These are phyloP conservation scores for Avena eriantha DNA, from an alignment of 176 grass and related monocot genomes.

Conservation along the genomic window DNA sequence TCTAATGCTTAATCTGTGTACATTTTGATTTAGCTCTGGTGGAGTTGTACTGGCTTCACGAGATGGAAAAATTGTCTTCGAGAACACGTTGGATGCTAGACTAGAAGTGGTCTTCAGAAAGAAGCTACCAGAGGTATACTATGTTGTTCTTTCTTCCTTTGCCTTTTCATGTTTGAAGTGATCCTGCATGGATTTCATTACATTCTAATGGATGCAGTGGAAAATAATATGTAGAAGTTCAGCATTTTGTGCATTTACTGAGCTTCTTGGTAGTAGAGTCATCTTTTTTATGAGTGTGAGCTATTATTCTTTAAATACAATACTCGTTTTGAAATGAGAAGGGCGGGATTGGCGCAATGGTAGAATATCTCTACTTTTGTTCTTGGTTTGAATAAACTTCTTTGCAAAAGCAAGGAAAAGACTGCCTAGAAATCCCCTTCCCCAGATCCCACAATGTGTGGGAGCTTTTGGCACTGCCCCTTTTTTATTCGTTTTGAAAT, in stretches of 20 bases:
- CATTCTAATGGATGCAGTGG: not conserved
- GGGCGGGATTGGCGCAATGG: too few relatives aligned
- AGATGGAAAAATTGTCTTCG: constrained; percentile 88
- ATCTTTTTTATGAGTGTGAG: not conserved
- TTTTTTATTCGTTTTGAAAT: not conserved
- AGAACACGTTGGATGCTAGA: constrained; percentile 94
- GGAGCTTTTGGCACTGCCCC: too few relatives aligned
- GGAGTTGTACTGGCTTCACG: constrained; percentile 86
- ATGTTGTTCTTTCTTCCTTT: not conserved
- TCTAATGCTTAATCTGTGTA: constrained; percentile 15
- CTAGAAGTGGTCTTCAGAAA: constrained; percentile 77
- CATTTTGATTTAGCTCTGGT: constrained; percentile 60
- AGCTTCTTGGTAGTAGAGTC: not conserved
- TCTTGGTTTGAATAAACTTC: too few relatives aligned
- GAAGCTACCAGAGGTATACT: constrained; percentile 86
- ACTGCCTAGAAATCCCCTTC: too few relatives aligned
- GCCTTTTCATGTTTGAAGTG: constrained; percentile 2
- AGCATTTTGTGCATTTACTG: not conserved
- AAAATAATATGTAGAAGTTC: not conserved
- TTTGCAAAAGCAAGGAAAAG: too few relatives aligned
- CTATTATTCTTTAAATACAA: not conserved
- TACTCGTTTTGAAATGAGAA: not conserved
- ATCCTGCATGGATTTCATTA: not conserved
- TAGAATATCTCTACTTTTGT: too few relatives aligned
- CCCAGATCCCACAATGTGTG: too few relatives aligned